These are phyloP conservation scores for Ophiostoma triangulosporum DNA, from an alignment of 2,329 filamentous ascomycete species.

Conservation along the genomic window DNA sequence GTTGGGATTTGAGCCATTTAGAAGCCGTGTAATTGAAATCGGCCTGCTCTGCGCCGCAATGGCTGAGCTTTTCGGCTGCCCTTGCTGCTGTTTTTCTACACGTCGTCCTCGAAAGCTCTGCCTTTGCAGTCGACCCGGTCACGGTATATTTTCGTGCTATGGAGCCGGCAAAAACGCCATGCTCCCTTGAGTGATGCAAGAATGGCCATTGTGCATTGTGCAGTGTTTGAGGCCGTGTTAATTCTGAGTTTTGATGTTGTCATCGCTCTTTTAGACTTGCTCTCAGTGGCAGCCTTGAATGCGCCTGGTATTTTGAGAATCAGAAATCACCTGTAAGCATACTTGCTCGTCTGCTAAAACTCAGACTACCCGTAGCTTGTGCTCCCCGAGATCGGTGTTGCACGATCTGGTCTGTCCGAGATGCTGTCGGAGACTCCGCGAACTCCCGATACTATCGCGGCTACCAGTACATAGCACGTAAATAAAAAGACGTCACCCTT, in stretches of 20 bases:
- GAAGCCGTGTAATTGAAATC: not conserved
- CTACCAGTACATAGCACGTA: too few species aligned
- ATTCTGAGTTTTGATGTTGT: too few species aligned
- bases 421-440: not conserved
- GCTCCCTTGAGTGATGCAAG: too few species aligned
- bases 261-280: too few species aligned
- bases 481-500: too few species aligned
- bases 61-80: not conserved
- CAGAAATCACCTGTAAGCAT: too few species aligned
- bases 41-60: not conserved
- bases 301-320: too few species aligned
- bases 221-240: too few species aligned
- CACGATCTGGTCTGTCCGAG: not conserved
- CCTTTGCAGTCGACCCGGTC: not conserved
- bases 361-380: not conserved
- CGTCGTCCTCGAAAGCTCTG: not conserved
- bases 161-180: not conserved
- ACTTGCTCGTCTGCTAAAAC: too few species aligned
- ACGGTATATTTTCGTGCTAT: constrained; percentile 11
- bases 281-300: too few species aligned
- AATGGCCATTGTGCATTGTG: too few species aligned
- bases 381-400: not conserved
- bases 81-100: not conserved
- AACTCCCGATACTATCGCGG: not conserved
- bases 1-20: not conserved